Percentiles rank a stretch among this genome's conserved stretches.
These are phyloP conservation scores for Solanum hybrid DNA, from an alignment of 305 asterid genomes.

Conservation along the genomic window DNA sequence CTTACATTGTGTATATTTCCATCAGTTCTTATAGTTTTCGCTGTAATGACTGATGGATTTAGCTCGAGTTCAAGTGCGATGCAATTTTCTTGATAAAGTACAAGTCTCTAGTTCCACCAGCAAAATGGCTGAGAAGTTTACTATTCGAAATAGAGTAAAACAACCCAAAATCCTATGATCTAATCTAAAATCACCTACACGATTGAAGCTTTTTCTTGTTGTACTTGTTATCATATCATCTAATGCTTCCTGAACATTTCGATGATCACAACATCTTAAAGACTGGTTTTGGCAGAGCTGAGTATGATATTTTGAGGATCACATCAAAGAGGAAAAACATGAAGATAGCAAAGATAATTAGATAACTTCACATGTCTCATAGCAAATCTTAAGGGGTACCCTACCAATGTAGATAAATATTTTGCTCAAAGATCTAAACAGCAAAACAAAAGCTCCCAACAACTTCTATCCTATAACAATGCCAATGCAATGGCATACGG, in stretches of 20 bases:
- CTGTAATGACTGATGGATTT: neutral
- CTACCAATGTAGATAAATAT: neutral
- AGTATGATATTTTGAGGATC: constrained; percentile 83
- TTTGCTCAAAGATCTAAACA: neutral
- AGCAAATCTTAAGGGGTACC: neutral
- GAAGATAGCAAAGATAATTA: neutral
- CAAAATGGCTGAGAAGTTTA: neutral
- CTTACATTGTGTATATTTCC: neutral
- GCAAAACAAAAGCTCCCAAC: neutral
- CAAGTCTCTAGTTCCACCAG: neutral
- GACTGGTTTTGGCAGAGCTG: constrained; percentile 79
- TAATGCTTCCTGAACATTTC: constrained; percentile 66
- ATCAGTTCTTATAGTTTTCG: neutral
- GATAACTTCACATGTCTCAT: neutral
- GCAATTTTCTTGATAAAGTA: neutral
- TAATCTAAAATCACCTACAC: neutral
- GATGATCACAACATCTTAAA: constrained; percentile 15
- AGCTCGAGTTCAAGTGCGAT: neutral
- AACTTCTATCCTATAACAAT: neutral
- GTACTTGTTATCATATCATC: neutral
- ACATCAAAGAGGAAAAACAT: constrained; percentile 22
- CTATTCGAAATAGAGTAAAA: neutral
- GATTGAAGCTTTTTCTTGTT: neutral
- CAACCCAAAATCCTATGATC: neutral
- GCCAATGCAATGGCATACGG: neutral